A percentile compares a stretch with the other conserved stretches of the same genome.
Evolutionary conservation across 768 basidiomycete genomes (phyloP).

Genomic region (Agaricus subrufescens): DNA sequence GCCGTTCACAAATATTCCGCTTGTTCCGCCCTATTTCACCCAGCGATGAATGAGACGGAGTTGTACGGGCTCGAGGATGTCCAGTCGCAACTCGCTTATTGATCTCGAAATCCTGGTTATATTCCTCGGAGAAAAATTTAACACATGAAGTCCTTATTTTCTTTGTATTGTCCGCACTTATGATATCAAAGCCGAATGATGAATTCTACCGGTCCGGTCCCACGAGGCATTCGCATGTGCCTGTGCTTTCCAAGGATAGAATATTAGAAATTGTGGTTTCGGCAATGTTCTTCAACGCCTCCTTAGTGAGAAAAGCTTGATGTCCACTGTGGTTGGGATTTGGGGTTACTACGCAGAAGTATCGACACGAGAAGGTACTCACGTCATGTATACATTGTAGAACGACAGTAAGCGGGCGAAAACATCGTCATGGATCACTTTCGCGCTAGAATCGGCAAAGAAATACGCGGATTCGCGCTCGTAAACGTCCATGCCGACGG

Average conservation of each 20-base stretch:
- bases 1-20: too few relatives aligned
- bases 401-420: constrained; percentile 41
- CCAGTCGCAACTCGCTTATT: too few relatives aligned
- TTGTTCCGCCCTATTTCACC: too few relatives aligned
- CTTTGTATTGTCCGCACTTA: too few relatives aligned
- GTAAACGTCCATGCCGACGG: constrained; percentile 41
- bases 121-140: too few relatives aligned
- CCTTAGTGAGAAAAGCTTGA: constrained; percentile 37
- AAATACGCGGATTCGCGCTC: constrained; percentile 38
- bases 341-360: not conserved
- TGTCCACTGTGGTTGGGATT: constrained; percentile 26
- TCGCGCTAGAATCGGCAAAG: constrained; percentile 37
- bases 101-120: too few relatives aligned
- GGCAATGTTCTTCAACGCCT: constrained; percentile 35
- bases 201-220: not conserved
- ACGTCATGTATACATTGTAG: constrained; percentile 44
- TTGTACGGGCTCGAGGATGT: too few relatives aligned
- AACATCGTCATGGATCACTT: constrained; percentile 39
- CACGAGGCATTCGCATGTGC: constrained; percentile 26
- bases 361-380: constrained; percentile 1
- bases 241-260: constrained; percentile 25
- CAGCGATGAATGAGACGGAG: too few relatives aligned
- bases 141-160: too few relatives aligned
- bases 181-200: not conserved
- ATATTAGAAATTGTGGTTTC: constrained; percentile 34